phyloP scores from a whole-genome alignment of 2,329 filamentous ascomycete genomes.

The Geosmithia morbida region DNA sequence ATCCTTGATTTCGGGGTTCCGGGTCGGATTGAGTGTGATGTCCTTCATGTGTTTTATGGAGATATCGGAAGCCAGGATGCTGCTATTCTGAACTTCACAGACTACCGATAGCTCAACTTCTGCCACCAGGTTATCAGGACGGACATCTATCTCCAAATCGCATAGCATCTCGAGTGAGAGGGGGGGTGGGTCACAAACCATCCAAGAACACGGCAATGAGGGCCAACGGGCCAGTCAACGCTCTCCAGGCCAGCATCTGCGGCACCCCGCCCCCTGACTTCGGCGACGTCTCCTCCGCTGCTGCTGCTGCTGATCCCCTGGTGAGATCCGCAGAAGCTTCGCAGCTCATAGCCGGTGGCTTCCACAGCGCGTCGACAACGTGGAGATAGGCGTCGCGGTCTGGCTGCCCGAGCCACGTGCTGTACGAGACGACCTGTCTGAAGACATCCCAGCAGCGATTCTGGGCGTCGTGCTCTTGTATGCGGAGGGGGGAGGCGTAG shows the following conservation, averaged over 20 bases:
- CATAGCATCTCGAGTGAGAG: too few species aligned
- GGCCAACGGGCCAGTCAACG: constrained; percentile 20
- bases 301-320: constrained; percentile 3
- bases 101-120: constrained; percentile 32
- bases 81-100: constrained; percentile 9
- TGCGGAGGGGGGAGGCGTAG: constrained; percentile 32
- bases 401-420: constrained; percentile 19
- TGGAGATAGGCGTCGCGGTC: constrained; percentile 25
- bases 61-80: constrained; percentile 24
- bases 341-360: constrained; percentile 20
- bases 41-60: constrained; percentile 25
- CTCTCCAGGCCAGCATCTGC: constrained; percentile 3
- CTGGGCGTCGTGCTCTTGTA: constrained; percentile 25
- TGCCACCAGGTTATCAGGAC: constrained; percentile 7
- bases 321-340: constrained; percentile 14
- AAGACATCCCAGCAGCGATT: constrained; percentile 25
- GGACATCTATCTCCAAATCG: too few species aligned
- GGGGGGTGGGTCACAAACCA: constrained; percentile 17
- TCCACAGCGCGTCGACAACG: constrained; percentile 32
- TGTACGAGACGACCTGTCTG: constrained; percentile 29
- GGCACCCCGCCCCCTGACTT: neutral
- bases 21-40: constrained; percentile 8
- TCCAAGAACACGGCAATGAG: constrained; percentile 30
- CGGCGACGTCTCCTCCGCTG: neutral
- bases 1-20: constrained; percentile 17